A percentile compares a stretch with the other conserved stretches of the same genome.
phyloP scores from a whole-genome alignment of 2,329 filamentous ascomycete species.

The Pseudogymnoascus sp. region DNA sequence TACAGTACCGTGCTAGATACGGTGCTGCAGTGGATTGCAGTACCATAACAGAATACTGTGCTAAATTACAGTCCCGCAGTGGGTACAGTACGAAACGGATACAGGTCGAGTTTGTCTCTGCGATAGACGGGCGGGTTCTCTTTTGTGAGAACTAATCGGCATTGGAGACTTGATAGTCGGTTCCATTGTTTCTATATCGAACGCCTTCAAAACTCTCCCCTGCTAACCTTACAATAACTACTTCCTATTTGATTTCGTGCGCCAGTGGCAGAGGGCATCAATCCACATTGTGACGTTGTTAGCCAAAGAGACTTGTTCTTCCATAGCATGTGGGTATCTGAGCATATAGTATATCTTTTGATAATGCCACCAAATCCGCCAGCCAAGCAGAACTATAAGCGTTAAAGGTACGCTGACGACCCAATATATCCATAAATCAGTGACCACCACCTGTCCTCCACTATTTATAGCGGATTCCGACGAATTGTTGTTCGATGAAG shows the following conservation, averaged over 20 bases:
- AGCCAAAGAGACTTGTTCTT: not conserved
- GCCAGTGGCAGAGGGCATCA: not conserved
- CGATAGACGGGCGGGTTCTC: no score
- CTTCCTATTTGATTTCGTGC: not conserved
- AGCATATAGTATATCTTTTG: not conserved
- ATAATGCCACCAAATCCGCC: not conserved
- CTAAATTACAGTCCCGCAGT: no score
- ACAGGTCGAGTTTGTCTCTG: not conserved
- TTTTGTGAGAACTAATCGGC: not conserved
- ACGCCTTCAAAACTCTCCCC: not conserved
- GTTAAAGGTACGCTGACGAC: not conserved
- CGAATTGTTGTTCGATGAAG: not conserved
- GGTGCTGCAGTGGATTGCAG: no score
- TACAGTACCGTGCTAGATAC: no score
- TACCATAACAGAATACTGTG: no score
- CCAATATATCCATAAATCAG: not conserved
- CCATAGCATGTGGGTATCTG: not conserved
- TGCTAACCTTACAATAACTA: not conserved
- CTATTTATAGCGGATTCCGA: not conserved
- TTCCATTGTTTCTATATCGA: not conserved
- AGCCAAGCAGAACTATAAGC: not conserved
- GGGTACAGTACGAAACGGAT: no score
- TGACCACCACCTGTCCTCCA: not conserved
- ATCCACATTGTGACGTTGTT: not conserved
- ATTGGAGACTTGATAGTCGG: not conserved